A percentile compares a stretch with the other conserved stretches of the same genome.
Conservation (phyloP, 2,329 filamentous ascomycete species). For the Bimuria novae-zelandiae region DNA sequence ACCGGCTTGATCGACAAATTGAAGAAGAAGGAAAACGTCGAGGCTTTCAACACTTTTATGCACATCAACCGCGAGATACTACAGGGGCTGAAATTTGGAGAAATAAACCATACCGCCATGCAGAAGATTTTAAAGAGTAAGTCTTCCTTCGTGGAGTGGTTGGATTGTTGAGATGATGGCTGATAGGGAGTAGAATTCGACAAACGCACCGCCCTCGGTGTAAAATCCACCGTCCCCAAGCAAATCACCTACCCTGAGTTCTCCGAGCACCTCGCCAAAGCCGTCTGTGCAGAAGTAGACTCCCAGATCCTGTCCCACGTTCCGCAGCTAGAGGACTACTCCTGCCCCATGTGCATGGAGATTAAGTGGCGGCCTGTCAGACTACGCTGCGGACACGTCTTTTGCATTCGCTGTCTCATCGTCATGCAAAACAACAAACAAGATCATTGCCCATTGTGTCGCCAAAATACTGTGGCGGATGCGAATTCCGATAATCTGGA, state of each 20-base stretch:
- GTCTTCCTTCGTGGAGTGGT: slow-evolving; percentile 29
- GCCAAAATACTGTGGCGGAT: slow-evolving; percentile 70
- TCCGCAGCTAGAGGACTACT: slow-evolving; percentile 82
- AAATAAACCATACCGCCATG: slow-evolving; percentile 78
- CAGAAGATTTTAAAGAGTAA: slow-evolving; percentile 83
- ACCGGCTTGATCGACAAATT: slow-evolving; percentile 64
- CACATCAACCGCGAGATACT: slow-evolving; percentile 75
- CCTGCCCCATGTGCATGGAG: slow-evolving; percentile 78
- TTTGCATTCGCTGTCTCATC: slow-evolving; percentile 83
- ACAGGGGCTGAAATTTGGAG: slow-evolving; percentile 80
- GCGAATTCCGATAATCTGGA: slow-evolving; percentile 77
- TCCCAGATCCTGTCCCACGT: slow-evolving; percentile 73
- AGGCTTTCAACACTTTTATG: slow-evolving; percentile 71
- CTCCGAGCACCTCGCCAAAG: slow-evolving; percentile 71
- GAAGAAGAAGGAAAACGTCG: slow-evolving; percentile 67
- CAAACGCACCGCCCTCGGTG: slow-evolving; percentile 77
- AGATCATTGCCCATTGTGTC: slow-evolving; percentile 75
- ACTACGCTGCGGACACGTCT: slow-evolving; percentile 74
- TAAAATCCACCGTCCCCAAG: slow-evolving; percentile 65
- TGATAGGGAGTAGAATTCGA: slow-evolving; percentile 91
- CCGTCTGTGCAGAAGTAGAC: slow-evolving; percentile 75
- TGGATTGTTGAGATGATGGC: too few species aligned
- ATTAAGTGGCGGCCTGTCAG: slow-evolving; percentile 83
- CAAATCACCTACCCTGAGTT: slow-evolving; percentile 61
- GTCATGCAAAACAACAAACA: slow-evolving; percentile 74